phyloP scores from a whole-genome alignment of 257 asterid species.

The Forsythia viridissima region DNA sequence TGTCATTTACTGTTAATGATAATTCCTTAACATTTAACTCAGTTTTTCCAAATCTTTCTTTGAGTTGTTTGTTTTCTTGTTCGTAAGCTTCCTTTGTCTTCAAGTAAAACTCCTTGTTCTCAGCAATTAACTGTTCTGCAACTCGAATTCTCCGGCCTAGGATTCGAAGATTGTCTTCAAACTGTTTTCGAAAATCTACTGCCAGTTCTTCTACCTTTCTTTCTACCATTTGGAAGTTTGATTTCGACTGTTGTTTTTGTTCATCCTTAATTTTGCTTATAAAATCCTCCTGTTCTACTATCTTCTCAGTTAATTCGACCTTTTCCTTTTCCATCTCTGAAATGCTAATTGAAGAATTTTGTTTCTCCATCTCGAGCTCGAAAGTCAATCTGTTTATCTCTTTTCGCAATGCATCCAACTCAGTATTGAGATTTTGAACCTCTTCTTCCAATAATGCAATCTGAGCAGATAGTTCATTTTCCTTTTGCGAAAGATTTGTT shows the following conservation, averaged over 20 bases:
- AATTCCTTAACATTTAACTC: constrained; percentile 28
- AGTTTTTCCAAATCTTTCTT: constrained; percentile 16
- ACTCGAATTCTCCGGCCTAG: constrained; percentile 76
- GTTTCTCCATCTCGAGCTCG: constrained; percentile 24
- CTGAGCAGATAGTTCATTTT: constrained; percentile 12
- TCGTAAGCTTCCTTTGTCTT: constrained; percentile 44
- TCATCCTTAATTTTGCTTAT: constrained; percentile 31
- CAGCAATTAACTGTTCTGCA: constrained; percentile 80
- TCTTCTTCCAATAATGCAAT: background rate
- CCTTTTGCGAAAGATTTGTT: constrained; percentile 31
- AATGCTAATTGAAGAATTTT: constrained; percentile 15
- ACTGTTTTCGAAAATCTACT: constrained; percentile 61
- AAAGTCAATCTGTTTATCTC: constrained; percentile 22
- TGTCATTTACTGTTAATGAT: constrained; percentile 36
- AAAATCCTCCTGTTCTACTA: constrained; percentile 25
- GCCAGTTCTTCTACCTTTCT: constrained; percentile 67
- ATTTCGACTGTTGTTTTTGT: constrained; percentile 33
- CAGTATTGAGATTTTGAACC: constrained; percentile 11
- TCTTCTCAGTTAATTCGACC: constrained; percentile 37
- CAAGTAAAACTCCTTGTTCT: constrained; percentile 63
- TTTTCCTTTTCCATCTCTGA: constrained; percentile 38
- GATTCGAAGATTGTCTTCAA: constrained; percentile 67
- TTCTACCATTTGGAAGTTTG: constrained; percentile 49
- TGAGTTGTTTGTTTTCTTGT: constrained; percentile 46
- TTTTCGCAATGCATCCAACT: constrained; percentile 7